Evolutionary conservation across 2,329 filamentous ascomycete genomes (phyloP).

Genomic region (Madurella fahalii): DNA sequence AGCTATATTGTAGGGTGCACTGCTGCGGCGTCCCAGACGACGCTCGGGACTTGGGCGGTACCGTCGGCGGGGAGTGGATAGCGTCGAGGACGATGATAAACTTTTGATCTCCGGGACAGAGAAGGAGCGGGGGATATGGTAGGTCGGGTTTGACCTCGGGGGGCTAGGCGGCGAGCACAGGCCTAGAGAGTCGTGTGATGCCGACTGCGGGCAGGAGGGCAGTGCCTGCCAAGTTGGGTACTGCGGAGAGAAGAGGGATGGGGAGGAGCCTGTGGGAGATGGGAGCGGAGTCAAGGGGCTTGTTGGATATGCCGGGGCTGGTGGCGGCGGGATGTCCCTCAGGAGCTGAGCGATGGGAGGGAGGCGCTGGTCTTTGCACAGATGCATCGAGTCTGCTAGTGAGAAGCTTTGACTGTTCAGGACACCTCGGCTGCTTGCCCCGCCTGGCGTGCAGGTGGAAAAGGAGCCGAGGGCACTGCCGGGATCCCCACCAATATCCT

Average conservation of each 20-base stretch:
- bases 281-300: conserved; percentile 1
- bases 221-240: conserved; percentile 2
- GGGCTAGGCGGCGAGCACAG: not conserved
- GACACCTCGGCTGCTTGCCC: not conserved
- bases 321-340: conserved; percentile 5
- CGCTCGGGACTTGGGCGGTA: not conserved
- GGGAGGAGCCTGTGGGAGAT: conserved; percentile 1
- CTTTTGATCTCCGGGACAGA: not conserved
- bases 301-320: not conserved
- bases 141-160: conserved; percentile 1
- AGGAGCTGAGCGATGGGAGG: conserved; percentile 18
- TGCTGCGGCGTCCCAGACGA: conserved; percentile 1
- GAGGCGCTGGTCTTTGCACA: conserved; percentile 1
- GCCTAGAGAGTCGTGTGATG: not conserved
- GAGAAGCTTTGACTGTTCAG: not conserved
- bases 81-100: not conserved
- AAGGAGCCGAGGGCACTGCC: not conserved
- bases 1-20: no score
- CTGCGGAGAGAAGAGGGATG: not conserved
- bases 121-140: not conserved
- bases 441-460: not conserved
- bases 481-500: not conserved
- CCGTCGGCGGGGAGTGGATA: no score
- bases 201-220: conserved; percentile 2
- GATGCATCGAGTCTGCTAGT: not conserved